Percentiles rank a stretch among this genome's conserved stretches.
These are phyloP conservation scores for Trichoderma breve DNA, from an alignment of 2,329 filamentous ascomycete species.

Conservation along the genomic window DNA sequence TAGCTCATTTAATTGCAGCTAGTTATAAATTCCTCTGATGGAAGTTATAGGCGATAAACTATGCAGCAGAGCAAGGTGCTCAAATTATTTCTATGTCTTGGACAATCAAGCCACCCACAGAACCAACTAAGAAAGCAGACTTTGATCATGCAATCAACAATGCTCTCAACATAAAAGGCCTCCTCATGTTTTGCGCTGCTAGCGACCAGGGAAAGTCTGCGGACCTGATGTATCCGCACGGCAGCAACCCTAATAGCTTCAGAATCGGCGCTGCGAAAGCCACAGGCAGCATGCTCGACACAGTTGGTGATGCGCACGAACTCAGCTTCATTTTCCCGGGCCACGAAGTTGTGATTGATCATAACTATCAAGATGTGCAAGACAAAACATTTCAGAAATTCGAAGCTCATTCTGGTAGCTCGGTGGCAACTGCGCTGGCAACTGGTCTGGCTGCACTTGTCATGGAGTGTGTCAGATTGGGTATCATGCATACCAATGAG, in stretches of 20 bases:
- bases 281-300: not conserved
- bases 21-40: not conserved
- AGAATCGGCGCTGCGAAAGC: constrained; percentile 5
- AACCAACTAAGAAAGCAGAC: not conserved
- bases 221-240: not conserved
- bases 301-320: not conserved
- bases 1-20: not conserved
- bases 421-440: constrained; percentile 7
- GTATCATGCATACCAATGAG: not conserved
- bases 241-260: constrained; percentile 1
- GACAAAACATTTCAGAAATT: not conserved
- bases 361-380: not conserved
- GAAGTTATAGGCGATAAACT: not conserved
- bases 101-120: not conserved
- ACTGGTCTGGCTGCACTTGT: constrained; percentile 8
- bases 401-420: constrained; percentile 5
- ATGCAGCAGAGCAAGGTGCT: not conserved
- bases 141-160: not conserved
- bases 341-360: not conserved
- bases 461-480: constrained; percentile 1
- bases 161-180: not conserved
- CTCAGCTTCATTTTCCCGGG: not conserved
- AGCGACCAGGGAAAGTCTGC: not conserved
- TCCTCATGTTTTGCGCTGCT: constrained; percentile 5
- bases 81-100: constrained; percentile 6